Conservation (phyloP, 768 basidiomycete genomes). For the Panaeolus cyanescens region DNA sequence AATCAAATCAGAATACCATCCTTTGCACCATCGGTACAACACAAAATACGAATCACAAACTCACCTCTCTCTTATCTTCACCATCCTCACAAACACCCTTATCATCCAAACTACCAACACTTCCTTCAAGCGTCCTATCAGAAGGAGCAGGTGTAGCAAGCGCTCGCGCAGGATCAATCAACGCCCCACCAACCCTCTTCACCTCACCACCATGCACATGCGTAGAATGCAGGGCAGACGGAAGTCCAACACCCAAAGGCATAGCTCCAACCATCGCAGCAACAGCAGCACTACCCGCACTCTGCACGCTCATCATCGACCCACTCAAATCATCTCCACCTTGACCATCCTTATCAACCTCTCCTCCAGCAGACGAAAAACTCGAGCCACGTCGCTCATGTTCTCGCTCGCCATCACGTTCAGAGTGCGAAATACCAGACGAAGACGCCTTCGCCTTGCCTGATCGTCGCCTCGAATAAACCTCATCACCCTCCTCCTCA, state of each 20-base stretch:
- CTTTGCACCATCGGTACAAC: not conserved
- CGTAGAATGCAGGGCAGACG: not conserved
- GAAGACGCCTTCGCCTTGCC: constrained; percentile 23
- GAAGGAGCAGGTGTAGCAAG: constrained; percentile 28
- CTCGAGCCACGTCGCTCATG: not conserved
- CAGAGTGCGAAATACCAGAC: too few relatives aligned
- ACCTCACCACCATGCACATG: not conserved
- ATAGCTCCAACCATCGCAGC: not conserved
- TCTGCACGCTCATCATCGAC: not conserved
- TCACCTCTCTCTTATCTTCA: constrained; percentile 1
- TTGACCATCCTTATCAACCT: constrained; percentile 8
- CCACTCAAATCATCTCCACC: not conserved
- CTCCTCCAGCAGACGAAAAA: constrained; percentile 3
- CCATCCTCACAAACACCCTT: not conserved
- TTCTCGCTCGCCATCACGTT: constrained; percentile 11
- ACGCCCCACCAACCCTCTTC: not conserved
- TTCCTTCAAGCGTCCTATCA: constrained; percentile 12
- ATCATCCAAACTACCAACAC: not conserved
- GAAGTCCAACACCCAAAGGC: not conserved
- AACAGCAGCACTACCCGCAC: not conserved
- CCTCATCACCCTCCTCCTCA: constrained; percentile 10
- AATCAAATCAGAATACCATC: constrained; percentile 10
- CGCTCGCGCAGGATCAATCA: constrained; percentile 12
- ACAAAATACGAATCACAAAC: not conserved
- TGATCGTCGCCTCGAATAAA: constrained; percentile 24